A percentile compares a stretch with the other conserved stretches of the same genome.
These are phyloP conservation scores for Suhomyces panamericanus DNA, from an alignment of 1,139 yeast genomes.

Conservation along the genomic window DNA sequence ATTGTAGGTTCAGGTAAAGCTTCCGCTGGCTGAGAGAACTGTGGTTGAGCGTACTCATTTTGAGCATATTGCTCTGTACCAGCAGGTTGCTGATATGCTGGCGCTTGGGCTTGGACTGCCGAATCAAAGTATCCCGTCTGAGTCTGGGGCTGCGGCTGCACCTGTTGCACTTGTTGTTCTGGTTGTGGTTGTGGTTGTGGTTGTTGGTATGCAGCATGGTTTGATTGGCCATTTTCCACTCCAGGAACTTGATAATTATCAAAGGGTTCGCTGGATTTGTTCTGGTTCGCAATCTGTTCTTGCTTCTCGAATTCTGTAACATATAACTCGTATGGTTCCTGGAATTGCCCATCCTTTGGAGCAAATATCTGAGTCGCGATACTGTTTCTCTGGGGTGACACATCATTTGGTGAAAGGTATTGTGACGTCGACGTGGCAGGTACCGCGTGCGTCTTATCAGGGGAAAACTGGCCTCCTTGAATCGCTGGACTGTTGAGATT, in stretches of 20 bases:
- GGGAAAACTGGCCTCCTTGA: neutral
- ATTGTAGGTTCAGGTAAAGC: neutral
- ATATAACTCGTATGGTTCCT: slow-evolving; percentile 26
- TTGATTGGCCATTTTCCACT: slow-evolving; percentile 1
- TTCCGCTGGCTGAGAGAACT: neutral
- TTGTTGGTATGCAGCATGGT: neutral
- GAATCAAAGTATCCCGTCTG: too few relatives aligned
- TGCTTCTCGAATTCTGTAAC: slow-evolving; percentile 20
- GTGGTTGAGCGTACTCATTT: neutral
- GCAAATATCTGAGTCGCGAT: slow-evolving; percentile 5
- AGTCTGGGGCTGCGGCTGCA: neutral
- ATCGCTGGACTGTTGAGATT: neutral
- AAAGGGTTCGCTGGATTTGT: slow-evolving; percentile 28
- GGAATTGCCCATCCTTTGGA: slow-evolving; percentile 14
- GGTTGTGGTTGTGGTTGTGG: neutral
- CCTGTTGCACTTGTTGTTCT: neutral
- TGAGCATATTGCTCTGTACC: neutral
- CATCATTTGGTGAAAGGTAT: slow-evolving; percentile 5
- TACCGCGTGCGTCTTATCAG: slow-evolving; percentile 4
- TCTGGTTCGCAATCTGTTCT: slow-evolving; percentile 7
- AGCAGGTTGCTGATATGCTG: neutral
- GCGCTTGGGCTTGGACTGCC: too few relatives aligned
- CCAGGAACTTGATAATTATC: slow-evolving; percentile 27
- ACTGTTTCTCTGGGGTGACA: slow-evolving; percentile 6
- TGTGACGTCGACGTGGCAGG: slow-evolving; percentile 2